A percentile compares a stretch with the other conserved stretches of the same genome.
Conservation (phyloP, 2,329 filamentous ascomycete species). For the Bipolaris victoriae region DNA sequence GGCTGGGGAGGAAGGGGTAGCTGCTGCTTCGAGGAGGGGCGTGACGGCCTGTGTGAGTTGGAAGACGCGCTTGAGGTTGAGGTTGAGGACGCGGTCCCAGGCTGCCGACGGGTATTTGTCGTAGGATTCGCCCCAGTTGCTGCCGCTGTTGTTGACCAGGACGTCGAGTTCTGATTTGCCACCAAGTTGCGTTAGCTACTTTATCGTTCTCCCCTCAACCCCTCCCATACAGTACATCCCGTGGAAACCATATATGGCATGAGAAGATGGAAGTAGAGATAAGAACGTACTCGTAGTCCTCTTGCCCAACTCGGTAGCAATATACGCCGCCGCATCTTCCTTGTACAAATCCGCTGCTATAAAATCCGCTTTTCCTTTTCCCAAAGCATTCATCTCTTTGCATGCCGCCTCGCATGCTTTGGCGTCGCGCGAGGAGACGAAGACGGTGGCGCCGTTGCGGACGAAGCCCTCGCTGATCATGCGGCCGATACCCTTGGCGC, state of each 20-base stretch:
- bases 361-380: conserved; percentile 63
- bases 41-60: conserved; percentile 69
- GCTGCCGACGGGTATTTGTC: conserved; percentile 60
- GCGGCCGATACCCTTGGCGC: conserved; percentile 66
- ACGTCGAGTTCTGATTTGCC: conserved; percentile 59
- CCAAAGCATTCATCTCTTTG: conserved; percentile 62
- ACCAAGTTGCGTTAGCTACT: no score
- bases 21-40: conserved; percentile 64
- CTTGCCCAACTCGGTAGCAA: conserved; percentile 63
- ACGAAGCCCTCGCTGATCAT: conserved; percentile 73
- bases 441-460: conserved; percentile 69
- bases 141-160: conserved; percentile 70
- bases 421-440: conserved; percentile 71
- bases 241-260: not conserved
- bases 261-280: no score
- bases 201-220: no score
- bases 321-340: conserved; percentile 63
- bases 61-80: conserved; percentile 69
- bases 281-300: conserved; percentile 54
- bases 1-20: conserved; percentile 54
- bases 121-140: conserved; percentile 67
- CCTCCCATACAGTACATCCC: no score
- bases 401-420: conserved; percentile 65
- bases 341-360: conserved; percentile 68
- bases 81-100: conserved; percentile 64